A percentile compares a stretch with the other conserved stretches of the same genome.
Evolutionary conservation across 2,329 filamentous ascomycete species (phyloP).

Genomic region (Whalleya microplaca): DNA sequence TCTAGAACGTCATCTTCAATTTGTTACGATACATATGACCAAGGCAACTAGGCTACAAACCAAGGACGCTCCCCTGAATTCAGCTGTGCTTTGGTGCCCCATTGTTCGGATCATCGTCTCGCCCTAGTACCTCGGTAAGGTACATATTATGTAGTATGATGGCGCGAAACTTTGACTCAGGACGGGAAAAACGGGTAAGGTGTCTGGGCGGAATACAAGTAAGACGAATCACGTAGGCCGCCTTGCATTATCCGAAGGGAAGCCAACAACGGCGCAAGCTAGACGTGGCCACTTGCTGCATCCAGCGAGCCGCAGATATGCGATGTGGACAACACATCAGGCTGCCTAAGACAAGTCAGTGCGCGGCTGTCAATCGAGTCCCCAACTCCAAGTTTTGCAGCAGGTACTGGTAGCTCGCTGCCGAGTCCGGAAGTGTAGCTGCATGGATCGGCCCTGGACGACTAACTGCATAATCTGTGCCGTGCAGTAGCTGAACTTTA

Average conservation of each 20-base stretch:
- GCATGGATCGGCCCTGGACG: not conserved
- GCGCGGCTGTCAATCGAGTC: not conserved
- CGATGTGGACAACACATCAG: not conserved
- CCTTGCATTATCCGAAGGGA: not conserved
- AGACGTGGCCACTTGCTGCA: not conserved
- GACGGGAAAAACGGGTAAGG: not conserved
- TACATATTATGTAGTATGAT: not conserved
- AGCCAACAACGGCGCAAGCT: not conserved
- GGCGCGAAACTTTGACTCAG: not conserved
- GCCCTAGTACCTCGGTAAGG: not conserved
- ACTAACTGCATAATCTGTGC: not conserved
- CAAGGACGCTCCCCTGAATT: not conserved
- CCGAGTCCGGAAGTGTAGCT: slow-evolving; percentile 1
- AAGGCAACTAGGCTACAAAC: not conserved
- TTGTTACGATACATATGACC: not conserved
- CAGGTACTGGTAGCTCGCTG: not conserved
- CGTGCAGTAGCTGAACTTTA: not conserved
- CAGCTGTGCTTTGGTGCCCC: not conserved
- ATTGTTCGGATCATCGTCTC: not conserved
- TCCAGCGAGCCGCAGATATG: not conserved
- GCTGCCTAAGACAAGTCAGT: not conserved
- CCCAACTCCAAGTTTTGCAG: slow-evolving; percentile 2
- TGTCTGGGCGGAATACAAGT: not conserved
- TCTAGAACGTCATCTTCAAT: not conserved
- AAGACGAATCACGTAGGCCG: not conserved